Evolutionary conservation across 1,284 basidiomycete species (phyloP).

Genomic region (Afroboletus lepidellus): DNA sequence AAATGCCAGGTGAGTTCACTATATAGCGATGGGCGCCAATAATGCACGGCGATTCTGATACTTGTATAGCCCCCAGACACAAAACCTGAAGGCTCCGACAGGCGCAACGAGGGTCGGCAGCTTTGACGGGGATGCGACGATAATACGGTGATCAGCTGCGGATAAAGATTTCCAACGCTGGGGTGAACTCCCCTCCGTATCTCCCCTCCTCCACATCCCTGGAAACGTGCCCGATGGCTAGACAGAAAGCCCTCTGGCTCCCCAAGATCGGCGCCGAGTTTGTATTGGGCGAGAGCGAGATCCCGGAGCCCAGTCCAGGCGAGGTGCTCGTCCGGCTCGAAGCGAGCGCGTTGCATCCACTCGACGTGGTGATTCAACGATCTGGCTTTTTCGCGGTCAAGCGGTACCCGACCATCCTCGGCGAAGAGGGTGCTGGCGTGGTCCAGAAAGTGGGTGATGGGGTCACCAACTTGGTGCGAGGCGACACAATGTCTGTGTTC

Average conservation of each 20-base stretch:
- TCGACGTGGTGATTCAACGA: conserved; percentile 4
- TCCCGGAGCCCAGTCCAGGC: conserved; percentile 18
- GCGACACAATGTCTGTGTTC: conserved; percentile 10
- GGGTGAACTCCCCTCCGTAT: neutral
- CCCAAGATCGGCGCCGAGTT: conserved; percentile 14
- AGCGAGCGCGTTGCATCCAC: conserved; percentile 14
- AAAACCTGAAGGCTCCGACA: no score
- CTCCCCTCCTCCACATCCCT: no score
- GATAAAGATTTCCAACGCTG: neutral
- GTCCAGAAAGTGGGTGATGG: conserved; percentile 8
- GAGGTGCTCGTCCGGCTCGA: conserved; percentile 23
- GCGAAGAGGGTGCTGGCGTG: conserved; percentile 18
- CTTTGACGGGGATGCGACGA: neutral
- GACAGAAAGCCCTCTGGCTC: conserved; percentile 24
- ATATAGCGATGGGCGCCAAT: no score
- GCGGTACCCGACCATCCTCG: conserved; percentile 11
- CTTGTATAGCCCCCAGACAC: no score
- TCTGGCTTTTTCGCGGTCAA: conserved; percentile 8
- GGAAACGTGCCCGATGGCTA: neutral
- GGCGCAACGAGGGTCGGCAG: no score
- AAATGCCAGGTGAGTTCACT: no score
- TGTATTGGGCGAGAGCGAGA: conserved; percentile 5
- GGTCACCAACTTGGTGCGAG: conserved; percentile 4
- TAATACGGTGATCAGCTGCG: neutral
- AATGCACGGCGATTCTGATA: no score